Conservation (phyloP, 2,329 filamentous ascomycete genomes). For the Claviceps lovelessii region DNA sequence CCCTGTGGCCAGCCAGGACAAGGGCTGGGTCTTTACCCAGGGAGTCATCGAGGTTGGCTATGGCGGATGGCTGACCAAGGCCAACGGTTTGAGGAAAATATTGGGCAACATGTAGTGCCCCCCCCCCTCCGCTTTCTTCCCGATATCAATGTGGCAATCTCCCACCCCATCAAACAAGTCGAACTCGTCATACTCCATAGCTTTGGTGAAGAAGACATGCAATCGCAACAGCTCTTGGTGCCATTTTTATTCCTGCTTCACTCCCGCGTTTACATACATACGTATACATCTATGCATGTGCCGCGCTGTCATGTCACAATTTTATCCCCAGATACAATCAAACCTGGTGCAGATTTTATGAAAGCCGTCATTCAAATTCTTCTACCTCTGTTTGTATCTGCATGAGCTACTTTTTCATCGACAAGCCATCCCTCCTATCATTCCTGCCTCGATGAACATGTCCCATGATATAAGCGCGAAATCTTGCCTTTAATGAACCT, state of each 20-base stretch:
- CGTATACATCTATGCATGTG: background rate
- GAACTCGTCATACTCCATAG: no score
- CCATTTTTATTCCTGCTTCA: no score
- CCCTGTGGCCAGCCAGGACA: conserved; percentile 52
- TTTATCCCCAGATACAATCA: background rate
- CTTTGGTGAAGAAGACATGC: no score
- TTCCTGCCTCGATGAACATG: background rate
- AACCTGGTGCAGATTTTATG: background rate
- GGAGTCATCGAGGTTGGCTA: conserved; percentile 50
- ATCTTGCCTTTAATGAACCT: background rate
- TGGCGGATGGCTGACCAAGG: conserved; percentile 25
- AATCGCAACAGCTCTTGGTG: no score
- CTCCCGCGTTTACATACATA: no score
- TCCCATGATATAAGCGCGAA: background rate
- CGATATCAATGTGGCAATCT: background rate
- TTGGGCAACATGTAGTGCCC: conserved; percentile 25
- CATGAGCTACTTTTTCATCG: background rate
- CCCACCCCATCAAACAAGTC: no score
- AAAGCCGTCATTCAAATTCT: background rate
- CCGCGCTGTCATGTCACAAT: background rate
- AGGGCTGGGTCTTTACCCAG: conserved; percentile 50
- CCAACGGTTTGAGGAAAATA: conserved; percentile 26
- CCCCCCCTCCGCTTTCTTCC: background rate
- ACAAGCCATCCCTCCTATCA: no score
- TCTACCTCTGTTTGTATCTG: background rate